phyloP scores from a whole-genome alignment of 345 rosid genomes.

The Psidium guajava region DNA sequence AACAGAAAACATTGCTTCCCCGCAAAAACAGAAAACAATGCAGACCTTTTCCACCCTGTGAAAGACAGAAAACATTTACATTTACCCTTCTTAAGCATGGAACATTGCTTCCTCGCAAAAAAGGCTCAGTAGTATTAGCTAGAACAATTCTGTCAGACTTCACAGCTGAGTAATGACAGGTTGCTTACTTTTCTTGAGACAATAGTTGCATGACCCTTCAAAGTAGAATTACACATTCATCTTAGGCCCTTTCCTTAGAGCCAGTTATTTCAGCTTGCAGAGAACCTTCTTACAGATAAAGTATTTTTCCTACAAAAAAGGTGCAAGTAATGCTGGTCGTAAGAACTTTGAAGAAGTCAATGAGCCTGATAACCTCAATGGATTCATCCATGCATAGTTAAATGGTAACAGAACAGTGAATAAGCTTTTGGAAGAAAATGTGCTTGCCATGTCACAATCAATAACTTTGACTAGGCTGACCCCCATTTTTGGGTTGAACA shows the following conservation, averaged over 20 bases:
- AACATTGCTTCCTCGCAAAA: neutral
- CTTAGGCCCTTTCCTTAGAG: neutral
- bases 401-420: neutral
- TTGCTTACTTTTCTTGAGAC: constrained; percentile 40
- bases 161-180: neutral
- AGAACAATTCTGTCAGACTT: neutral
- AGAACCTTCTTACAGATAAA: neutral
- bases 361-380: neutral
- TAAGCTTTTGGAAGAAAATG: neutral
- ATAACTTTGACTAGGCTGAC: constrained; percentile 16
- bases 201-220: constrained; percentile 5
- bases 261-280: neutral
- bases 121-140: neutral
- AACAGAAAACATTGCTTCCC: constrained; percentile 1
- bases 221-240: too few relatives aligned
- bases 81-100: neutral
- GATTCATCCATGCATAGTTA: neutral
- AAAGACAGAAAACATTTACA: neutral
- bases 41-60: constrained; percentile 88
- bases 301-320: neutral
- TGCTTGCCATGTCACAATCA: neutral
- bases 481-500: constrained; percentile 55
- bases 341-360: neutral
- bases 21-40: too few relatives aligned
- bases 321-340: neutral